These are phyloP conservation scores for Barnettozyma salicaria DNA, from an alignment of 805 yeast species.

Conservation along the genomic window DNA sequence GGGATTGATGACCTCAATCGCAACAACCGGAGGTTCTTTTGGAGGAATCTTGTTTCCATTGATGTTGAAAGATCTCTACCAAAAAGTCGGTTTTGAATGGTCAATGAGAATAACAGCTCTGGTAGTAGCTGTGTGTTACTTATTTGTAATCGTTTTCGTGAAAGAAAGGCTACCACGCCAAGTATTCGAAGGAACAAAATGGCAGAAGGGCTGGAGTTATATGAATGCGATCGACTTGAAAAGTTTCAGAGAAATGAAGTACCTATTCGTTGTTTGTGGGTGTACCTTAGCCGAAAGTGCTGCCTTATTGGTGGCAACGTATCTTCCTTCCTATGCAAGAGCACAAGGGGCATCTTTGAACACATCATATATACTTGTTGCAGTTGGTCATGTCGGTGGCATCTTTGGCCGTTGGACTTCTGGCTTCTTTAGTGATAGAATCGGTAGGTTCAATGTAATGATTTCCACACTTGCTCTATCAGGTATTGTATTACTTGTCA, in stretches of 20 bases:
- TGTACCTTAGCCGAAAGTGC: slow-evolving; percentile 44
- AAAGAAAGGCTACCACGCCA: slow-evolving; percentile 36
- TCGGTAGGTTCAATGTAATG: slow-evolving; percentile 52
- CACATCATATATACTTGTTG: slow-evolving; percentile 39
- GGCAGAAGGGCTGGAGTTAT: slow-evolving; percentile 25
- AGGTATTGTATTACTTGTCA: slow-evolving; percentile 29
- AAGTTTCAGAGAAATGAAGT: slow-evolving; percentile 40
- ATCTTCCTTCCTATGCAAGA: slow-evolving; percentile 44
- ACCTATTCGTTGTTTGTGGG: slow-evolving; percentile 36
- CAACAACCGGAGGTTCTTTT: slow-evolving; percentile 46
- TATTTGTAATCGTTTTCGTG: slow-evolving; percentile 30
- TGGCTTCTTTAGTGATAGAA: slow-evolving; percentile 36
- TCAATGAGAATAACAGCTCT: slow-evolving; percentile 48
- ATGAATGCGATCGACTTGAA: slow-evolving; percentile 28
- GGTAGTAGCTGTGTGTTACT: slow-evolving; percentile 33
- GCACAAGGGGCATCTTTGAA: slow-evolving; percentile 37
- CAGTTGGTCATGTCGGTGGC: slow-evolving; percentile 37
- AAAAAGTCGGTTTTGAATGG: slow-evolving; percentile 47
- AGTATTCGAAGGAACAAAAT: slow-evolving; percentile 23
- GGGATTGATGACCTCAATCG: slow-evolving; percentile 46
- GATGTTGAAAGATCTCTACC: slow-evolving; percentile 41
- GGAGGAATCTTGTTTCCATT: slow-evolving; percentile 53
- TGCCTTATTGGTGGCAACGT: slow-evolving; percentile 40
- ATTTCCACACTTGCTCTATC: slow-evolving; percentile 29
- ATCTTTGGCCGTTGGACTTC: slow-evolving; percentile 41